Conservation (phyloP, 352 stramenopile species). For the Phytophthora palmivora region DNA sequence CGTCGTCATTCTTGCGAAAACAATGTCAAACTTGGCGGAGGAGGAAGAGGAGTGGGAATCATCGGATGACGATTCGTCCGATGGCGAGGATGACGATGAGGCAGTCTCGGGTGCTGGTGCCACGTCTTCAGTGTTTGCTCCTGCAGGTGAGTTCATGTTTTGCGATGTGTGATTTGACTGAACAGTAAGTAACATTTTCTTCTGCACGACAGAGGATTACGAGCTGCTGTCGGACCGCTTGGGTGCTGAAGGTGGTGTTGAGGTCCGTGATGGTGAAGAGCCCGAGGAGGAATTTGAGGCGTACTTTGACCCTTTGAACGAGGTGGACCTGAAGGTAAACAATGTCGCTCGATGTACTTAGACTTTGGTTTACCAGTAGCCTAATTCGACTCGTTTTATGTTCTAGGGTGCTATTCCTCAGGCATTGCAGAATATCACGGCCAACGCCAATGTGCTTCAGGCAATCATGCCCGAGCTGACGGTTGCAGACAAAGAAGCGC, state of each 20-base stretch:
- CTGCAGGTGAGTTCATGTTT: constrained; percentile 53
- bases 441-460: constrained; percentile 58
- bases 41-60: constrained; percentile 84
- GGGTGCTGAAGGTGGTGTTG: constrained; percentile 40
- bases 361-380: not conserved
- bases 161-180: not conserved
- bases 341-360: not conserved
- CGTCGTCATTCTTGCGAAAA: constrained; percentile 76
- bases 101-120: constrained; percentile 21
- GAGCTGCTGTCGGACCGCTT: constrained; percentile 75
- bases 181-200: constrained; percentile 21
- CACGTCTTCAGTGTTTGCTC: constrained; percentile 70
- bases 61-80: constrained; percentile 73
- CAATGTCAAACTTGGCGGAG: constrained; percentile 68
- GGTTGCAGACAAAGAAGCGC: constrained; percentile 67
- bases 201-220: constrained; percentile 57
- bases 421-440: constrained; percentile 60
- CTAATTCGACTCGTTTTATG: constrained; percentile 13
- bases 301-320: constrained; percentile 82
- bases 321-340: constrained; percentile 79
- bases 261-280: constrained; percentile 54
- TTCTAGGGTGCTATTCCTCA: constrained; percentile 62
- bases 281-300: constrained; percentile 83
- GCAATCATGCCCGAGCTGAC: constrained; percentile 77
- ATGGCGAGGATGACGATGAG: constrained; percentile 59